Base-by-base conservation (phyloP, 2,329 filamentous ascomycete genomes). In the Mollisiaceae sp. region DNA sequence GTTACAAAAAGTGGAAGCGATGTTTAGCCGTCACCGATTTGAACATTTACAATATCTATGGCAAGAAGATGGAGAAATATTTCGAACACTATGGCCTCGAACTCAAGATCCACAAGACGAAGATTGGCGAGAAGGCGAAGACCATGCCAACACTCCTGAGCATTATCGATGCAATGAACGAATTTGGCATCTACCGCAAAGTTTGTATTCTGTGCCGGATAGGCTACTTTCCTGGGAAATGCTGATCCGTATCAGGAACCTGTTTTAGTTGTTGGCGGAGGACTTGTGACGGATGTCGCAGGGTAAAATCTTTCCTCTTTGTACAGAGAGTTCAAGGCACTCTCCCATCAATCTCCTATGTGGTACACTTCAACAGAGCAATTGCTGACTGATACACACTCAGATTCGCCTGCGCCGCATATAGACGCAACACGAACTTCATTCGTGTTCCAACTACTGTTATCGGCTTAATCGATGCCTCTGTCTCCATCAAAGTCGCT, bases 71-170 rank as follows among this genome's bases (percentile, higher is more conserved):
- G 80, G 82, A 89, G 76, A 77, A 79, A 60, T 92, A 92, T 78
- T 91, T 91, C 74, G 80, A 87, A 60, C 85, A 90, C 73, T 81
- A 91, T 76, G 81, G 82, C 20, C 81, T 91, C 55, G 78, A 85
- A 24, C 80, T 91, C 62, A 85, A 84, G 70, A 83, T 91, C 57
- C 89, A 91, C 78, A 87, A 89, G 81, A 91, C 88, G 66, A 89
- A 88, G 80, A 91, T 92, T 75, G 89, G 89, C 14, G 89, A 92
- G 76, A 91, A 91, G 78, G 89, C 89, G 50, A 92, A 92, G 82
- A 89, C 85, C 0, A 89, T 92, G 72, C 86, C 90, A 35, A 91
- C 89, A 0, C 82, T 91, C 65, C 77, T 91, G 60, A 85, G 82
- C 70, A 91, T 92, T 71, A 88, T 90, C 61, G 88, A 91, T 75